Percentiles rank a stretch among this genome's conserved stretches.
Conservation (phyloP, 225 moss, liverwort and hornwort species). For the Polytrichum formosum region DNA sequence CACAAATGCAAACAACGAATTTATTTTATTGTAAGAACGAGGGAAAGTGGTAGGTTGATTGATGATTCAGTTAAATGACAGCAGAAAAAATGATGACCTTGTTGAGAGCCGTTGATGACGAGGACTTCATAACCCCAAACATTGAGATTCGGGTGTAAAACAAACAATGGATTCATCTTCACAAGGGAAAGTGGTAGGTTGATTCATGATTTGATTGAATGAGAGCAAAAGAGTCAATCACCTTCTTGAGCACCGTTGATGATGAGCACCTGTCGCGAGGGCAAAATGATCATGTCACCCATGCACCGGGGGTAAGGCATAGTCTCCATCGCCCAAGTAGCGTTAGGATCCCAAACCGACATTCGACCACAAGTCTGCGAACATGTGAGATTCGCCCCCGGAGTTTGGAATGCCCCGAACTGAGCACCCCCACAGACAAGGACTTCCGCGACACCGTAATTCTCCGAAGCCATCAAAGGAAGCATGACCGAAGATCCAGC, state of each 20-base stretch:
- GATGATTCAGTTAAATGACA: no score
- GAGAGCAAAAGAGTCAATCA: not conserved
- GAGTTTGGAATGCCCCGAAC: slow-evolving; percentile 40
- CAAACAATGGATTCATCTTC: not conserved
- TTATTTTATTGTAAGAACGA: no score
- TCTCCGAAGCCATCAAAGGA: slow-evolving; percentile 40
- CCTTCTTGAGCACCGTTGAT: slow-evolving; percentile 45
- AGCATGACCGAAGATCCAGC: slow-evolving; percentile 65
- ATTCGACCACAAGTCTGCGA: slow-evolving; percentile 54
- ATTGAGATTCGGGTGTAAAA: not conserved
- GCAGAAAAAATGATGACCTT: slow-evolving; percentile 6
- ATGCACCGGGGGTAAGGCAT: slow-evolving; percentile 41
- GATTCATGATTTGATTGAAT: no score
- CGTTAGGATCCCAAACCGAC: slow-evolving; percentile 27
- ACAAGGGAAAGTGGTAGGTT: no score
- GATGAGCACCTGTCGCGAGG: slow-evolving; percentile 31
- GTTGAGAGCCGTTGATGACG: slow-evolving; percentile 38
- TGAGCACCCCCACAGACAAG: slow-evolving; percentile 60
- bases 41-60: no score
- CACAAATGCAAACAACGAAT: not conserved
- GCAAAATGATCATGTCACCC: slow-evolving; percentile 47
- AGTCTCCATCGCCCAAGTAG: slow-evolving; percentile 32
- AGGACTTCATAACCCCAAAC: slow-evolving; percentile 13
- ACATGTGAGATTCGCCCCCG: slow-evolving; percentile 8
- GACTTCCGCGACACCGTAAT: slow-evolving; percentile 42